Evolutionary conservation across 805 yeast species (phyloP).

Genomic region (Nakazawaea wickerhamii): DNA sequence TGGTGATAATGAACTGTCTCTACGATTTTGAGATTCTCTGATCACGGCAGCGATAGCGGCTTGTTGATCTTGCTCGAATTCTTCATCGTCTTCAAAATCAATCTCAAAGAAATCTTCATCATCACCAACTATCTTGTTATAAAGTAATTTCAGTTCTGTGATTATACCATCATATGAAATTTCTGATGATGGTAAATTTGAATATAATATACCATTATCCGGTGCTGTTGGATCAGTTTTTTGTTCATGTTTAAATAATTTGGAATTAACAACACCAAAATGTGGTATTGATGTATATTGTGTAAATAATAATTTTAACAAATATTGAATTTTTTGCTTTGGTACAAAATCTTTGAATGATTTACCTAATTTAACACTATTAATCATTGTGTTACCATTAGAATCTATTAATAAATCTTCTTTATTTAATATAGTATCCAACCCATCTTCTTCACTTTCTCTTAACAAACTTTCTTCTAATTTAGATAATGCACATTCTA

Average conservation of each 20-base stretch:
- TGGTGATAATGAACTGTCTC: constrained; percentile 5
- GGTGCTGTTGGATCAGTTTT: constrained; percentile 33
- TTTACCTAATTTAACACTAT: constrained; percentile 82
- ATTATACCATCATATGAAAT: constrained; percentile 88
- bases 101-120: constrained; percentile 95
- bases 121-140: constrained; percentile 78
- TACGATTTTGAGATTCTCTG: constrained; percentile 1
- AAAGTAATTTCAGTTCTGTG: constrained; percentile 71
- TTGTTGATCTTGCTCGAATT: constrained; percentile 19
- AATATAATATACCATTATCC: constrained; percentile 43
- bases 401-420: constrained; percentile 46
- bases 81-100: constrained; percentile 94
- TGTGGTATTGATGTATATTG: constrained; percentile 55
- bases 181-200: constrained; percentile 73
- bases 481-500: constrained; percentile 74
- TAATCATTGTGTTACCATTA: constrained; percentile 64
- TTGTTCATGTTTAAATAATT: constrained; percentile 30
- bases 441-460: constrained; percentile 60
- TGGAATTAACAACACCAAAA: constrained; percentile 43
- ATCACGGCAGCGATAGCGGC: constrained; percentile 4
- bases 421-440: constrained; percentile 42
- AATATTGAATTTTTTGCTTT: constrained; percentile 57
- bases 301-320: constrained; percentile 57
- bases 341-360: constrained; percentile 83
- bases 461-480: constrained; percentile 77